Evolutionary conservation across 768 basidiomycete genomes (phyloP), one percentile per base, ranked within the genome.

Genomic region (Mycena kentingensis): DNA sequence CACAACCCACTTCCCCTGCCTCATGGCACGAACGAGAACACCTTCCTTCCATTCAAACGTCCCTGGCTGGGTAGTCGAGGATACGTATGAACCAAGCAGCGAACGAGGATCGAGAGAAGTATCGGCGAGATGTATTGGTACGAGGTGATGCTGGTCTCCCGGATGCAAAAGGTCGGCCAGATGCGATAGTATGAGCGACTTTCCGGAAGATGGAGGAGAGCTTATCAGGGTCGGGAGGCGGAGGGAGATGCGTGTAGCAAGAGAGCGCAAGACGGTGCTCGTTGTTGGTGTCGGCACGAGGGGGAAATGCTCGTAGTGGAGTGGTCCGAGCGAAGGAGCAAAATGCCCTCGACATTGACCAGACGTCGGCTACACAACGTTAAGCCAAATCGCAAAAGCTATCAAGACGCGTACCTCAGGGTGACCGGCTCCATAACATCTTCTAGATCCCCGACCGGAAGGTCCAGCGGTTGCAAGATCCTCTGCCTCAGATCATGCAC

Each of bases 31-130:
- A 10, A 95, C 85, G 29, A 99, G 76, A 0, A 94, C 87, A 5
- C 97, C 97, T 57, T 98, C 94, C 70, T 88, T 91, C 91, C 95
- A 99, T 60, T 96, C 92, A 61, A 99, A 99, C 2, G 83, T 84
- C 5, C 96, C 96, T 0, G 93, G 85, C 22, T 81, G 80, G 2
- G 80, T 83, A 0, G 87, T 77, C 0, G 96, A 97, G 2, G 96
- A 96, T 3, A 93, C 76, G 53, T 98, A 96, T 2, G 93, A 94
- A 4, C 97, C 96, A 36, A 99, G 79, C 5, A 99, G 78, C 0
- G 93, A 88, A 21, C 96, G 88, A 26, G 95, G 88, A 64, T 99
- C 96, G 38, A 99, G 78, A 2, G 96, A 96, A 1, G 94, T 96
- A 61, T 98, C 97, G 5, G 93, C 92, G 22, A 98, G 83, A 61